Evolutionary conservation across 148 eudicot species (phyloP).

Genomic region (Cornus kousa): DNA sequence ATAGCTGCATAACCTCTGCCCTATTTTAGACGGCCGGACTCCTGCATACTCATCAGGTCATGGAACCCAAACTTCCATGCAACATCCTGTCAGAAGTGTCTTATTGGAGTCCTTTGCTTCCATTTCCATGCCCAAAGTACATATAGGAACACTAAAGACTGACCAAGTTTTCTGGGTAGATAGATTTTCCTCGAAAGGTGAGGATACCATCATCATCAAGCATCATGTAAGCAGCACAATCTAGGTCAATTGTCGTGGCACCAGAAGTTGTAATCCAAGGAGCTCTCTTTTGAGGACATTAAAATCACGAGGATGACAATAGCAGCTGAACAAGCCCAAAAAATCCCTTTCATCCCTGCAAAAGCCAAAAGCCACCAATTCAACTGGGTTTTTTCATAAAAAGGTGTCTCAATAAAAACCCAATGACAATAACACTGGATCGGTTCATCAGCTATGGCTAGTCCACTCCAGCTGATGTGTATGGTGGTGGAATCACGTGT

Average conservation of each 20-base stretch:
- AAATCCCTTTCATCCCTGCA: constrained; percentile 37
- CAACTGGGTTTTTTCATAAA: too few species aligned
- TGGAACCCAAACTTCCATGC: too few species aligned
- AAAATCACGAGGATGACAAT: constrained; percentile 14
- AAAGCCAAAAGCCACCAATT: constrained; percentile 34
- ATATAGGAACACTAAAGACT: background rate
- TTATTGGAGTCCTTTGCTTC: too few species aligned
- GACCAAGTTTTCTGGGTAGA: background rate
- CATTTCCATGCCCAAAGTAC: background rate
- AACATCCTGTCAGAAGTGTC: too few species aligned
- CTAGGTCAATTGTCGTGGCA: constrained; percentile 42
- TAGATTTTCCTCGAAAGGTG: background rate
- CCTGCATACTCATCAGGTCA: too few species aligned
- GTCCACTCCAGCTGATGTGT: constrained; percentile 38
- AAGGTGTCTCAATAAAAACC: too few species aligned
- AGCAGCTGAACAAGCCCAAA: constrained; percentile 46
- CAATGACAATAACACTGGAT: too few species aligned
- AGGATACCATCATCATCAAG: background rate
- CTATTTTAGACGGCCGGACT: too few species aligned
- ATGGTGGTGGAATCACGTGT: constrained; percentile 6
- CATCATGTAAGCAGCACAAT: constrained; percentile 18
- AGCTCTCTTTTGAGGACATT: constrained; percentile 15
- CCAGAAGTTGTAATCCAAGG: constrained; percentile 54
- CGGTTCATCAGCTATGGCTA: constrained; percentile 40
- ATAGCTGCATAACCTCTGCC: too few species aligned